Conservation (phyloP, 257 asterid genomes). For the Knoxia roxburghii region DNA sequence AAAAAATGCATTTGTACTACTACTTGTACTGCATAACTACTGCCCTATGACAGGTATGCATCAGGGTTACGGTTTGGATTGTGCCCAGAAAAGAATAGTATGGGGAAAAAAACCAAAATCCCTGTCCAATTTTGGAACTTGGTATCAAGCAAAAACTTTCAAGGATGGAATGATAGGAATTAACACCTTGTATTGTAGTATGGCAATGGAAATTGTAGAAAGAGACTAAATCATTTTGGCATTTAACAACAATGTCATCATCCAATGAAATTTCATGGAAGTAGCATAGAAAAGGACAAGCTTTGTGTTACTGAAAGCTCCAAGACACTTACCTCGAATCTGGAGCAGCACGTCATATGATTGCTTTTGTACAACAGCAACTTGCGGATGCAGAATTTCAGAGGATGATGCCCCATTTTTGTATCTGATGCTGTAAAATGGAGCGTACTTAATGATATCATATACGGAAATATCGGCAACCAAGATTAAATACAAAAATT, state of each 20-base stretch:
- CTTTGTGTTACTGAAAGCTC: not conserved
- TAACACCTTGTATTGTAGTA: no score
- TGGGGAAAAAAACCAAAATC: not conserved
- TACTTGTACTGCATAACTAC: no score
- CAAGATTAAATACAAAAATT: not conserved
- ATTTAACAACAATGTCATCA: not conserved
- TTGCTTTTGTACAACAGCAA: not conserved
- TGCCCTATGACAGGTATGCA: no score
- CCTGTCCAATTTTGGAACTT: not conserved
- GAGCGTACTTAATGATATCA: not conserved
- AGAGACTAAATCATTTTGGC: not conserved
- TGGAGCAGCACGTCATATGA: not conserved
- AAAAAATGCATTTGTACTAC: no score
- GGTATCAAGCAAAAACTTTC: not conserved
- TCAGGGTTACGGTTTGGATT: not conserved
- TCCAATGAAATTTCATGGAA: not conserved
- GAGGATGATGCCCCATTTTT: not conserved
- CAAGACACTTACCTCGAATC: not conserved
- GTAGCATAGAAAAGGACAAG: not conserved
- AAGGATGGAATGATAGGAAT: no score
- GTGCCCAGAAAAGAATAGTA: not conserved
- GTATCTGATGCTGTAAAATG: slow-evolving; percentile 1
- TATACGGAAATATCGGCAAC: not conserved
- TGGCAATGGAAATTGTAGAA: no score
- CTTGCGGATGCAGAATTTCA: not conserved